Evolutionary conservation across 2,329 filamentous ascomycete genomes (phyloP).

Genomic region (Aureobasidium musti): DNA sequence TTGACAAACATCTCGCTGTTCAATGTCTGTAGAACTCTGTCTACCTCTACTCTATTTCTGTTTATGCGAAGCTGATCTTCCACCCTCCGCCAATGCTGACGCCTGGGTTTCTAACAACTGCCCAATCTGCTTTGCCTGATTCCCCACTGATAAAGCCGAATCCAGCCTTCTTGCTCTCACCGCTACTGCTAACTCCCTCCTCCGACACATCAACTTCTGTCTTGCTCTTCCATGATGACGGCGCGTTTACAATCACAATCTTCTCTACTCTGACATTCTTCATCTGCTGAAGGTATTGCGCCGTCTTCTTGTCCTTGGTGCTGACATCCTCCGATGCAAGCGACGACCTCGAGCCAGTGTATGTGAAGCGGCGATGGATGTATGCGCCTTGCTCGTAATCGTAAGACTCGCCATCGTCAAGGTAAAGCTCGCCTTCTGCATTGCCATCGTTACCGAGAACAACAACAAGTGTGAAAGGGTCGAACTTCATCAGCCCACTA

Average conservation of each 20-base stretch:
- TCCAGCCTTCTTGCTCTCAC: conserved; percentile 52
- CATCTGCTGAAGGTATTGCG: conserved; percentile 78
- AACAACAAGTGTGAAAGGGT: conserved; percentile 91
- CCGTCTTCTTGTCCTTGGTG: conserved; percentile 62
- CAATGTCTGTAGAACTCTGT: conserved; percentile 1
- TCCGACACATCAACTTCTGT: conserved; percentile 66
- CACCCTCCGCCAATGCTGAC: conserved; percentile 65
- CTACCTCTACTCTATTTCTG: conserved; percentile 1
- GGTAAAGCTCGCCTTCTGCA: conserved; percentile 80
- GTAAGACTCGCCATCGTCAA: conserved; percentile 92
- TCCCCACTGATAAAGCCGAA: conserved; percentile 60
- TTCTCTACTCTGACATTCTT: conserved; percentile 76
- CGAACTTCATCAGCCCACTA: conserved; percentile 84
- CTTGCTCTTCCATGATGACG: conserved; percentile 68
- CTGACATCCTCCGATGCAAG: conserved; percentile 69
- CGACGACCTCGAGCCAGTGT: conserved; percentile 56
- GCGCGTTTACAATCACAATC: conserved; percentile 79
- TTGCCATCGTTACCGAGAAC: conserved; percentile 67
- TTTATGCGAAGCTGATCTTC: conserved; percentile 57
- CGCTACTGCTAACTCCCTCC: conserved; percentile 50
- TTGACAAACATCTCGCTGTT: neutral
- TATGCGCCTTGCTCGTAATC: conserved; percentile 83
- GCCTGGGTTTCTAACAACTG: conserved; percentile 63
- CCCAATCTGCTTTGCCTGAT: conserved; percentile 61
- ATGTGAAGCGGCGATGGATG: conserved; percentile 79